These are phyloP conservation scores for Laburnicola sp. DNA, from an alignment of 2,329 filamentous ascomycete genomes.

Conservation along the genomic window DNA sequence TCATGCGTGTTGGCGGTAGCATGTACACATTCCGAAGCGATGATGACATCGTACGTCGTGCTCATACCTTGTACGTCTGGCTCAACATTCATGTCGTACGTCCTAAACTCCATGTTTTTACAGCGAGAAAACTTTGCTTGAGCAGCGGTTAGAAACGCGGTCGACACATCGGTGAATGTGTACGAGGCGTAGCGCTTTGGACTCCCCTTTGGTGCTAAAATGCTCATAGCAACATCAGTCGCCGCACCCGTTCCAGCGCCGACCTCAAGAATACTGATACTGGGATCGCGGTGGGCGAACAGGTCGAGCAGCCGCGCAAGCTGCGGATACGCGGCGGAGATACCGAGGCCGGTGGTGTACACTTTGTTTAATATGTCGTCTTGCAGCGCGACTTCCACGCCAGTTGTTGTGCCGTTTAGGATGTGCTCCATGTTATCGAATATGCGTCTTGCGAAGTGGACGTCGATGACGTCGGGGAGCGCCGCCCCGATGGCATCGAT, in stretches of 20 bases:
- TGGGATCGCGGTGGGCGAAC: slow-evolving; percentile 38
- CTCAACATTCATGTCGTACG: slow-evolving; percentile 21
- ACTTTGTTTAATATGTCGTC: slow-evolving; percentile 11
- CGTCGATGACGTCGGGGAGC: too few relatives aligned
- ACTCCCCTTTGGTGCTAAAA: background rate
- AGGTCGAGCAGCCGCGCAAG: slow-evolving; percentile 37
- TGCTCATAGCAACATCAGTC: background rate
- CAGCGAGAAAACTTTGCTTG: slow-evolving; percentile 1
- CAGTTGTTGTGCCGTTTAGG: slow-evolving; percentile 9
- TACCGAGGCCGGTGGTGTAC: slow-evolving; percentile 15
- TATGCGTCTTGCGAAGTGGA: too few relatives aligned
- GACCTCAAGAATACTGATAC: background rate
- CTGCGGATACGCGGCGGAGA: slow-evolving; percentile 15
- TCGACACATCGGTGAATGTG: slow-evolving; percentile 22
- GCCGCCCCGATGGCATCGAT: slow-evolving; percentile 10
- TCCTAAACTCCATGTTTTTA: slow-evolving; percentile 2
- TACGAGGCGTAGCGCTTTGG: slow-evolving; percentile 19
- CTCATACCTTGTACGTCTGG: slow-evolving; percentile 16
- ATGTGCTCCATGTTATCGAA: slow-evolving; percentile 24
- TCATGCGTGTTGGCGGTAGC: slow-evolving; percentile 5
- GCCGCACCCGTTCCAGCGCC: background rate
- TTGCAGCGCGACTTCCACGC: slow-evolving; percentile 14
- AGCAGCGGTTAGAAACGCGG: slow-evolving; percentile 10
- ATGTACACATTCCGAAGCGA: slow-evolving; percentile 21
- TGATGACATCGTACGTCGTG: slow-evolving; percentile 19